Evolutionary conservation across 1,284 basidiomycete species (phyloP).

Genomic region (Flammula alnicola): DNA sequence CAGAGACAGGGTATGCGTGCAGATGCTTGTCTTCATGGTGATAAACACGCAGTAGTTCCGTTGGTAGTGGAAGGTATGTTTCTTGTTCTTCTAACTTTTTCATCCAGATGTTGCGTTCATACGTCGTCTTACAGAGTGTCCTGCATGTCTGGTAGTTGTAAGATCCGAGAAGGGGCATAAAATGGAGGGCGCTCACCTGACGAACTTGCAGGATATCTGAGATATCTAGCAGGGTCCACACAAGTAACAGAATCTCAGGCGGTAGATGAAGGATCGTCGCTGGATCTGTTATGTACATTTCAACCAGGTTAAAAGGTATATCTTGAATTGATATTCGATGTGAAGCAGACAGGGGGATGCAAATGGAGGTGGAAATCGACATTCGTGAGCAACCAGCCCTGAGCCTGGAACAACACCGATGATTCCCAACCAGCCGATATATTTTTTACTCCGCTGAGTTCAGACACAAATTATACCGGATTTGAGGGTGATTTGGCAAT

Average conservation of each 20-base stretch:
- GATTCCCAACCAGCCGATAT: too few relatives aligned
- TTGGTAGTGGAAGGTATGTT: conserved; percentile 22
- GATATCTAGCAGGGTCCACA: neutral
- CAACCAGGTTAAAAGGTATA: too few relatives aligned
- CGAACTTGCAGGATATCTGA: conserved; percentile 4
- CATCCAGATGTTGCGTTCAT: conserved; percentile 26
- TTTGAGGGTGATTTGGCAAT: too few relatives aligned
- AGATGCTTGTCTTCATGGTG: conserved; percentile 14
- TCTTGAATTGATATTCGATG: too few relatives aligned
- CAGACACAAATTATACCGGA: too few relatives aligned
- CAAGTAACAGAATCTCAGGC: conserved; percentile 1
- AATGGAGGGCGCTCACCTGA: conserved; percentile 1
- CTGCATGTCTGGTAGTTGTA: conserved; percentile 12
- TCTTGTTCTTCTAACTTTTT: conserved; percentile 20
- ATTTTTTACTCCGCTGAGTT: too few relatives aligned
- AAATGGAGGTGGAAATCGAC: too few relatives aligned
- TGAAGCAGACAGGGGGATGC: too few relatives aligned
- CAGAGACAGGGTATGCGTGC: conserved; percentile 8
- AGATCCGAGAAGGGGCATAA: neutral
- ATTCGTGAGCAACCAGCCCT: too few relatives aligned
- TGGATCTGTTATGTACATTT: too few relatives aligned
- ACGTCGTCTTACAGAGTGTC: conserved; percentile 17
- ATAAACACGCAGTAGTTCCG: conserved; percentile 11
- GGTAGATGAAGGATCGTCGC: conserved; percentile 3
- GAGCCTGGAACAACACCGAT: too few relatives aligned